A percentile compares a stretch with the other conserved stretches of the same genome.
phyloP scores from a whole-genome alignment of 306 rosid genomes.

The Vigna trinervia region DNA sequence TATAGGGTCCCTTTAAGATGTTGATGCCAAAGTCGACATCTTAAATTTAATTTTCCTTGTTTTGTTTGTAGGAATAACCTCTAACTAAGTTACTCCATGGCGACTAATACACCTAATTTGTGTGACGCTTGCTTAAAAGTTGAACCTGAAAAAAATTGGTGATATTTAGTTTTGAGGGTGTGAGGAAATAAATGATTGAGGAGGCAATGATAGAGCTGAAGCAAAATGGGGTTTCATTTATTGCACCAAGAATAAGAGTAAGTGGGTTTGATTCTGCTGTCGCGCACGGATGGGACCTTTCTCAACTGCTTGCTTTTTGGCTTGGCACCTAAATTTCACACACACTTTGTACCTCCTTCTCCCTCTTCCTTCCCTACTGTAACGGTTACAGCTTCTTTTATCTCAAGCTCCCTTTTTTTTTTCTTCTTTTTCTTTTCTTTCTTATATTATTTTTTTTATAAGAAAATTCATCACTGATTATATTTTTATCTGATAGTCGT shows the following conservation, averaged over 20 bases:
- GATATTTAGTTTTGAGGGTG: background rate
- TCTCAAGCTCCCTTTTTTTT: too few species aligned
- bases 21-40: slow-evolving; percentile 47
- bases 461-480: too few species aligned
- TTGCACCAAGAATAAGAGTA: slow-evolving; percentile 34
- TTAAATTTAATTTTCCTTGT: slow-evolving; percentile 3
- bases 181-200: slow-evolving; percentile 38
- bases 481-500: too few species aligned
- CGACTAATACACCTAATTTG: slow-evolving; percentile 27
- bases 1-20: background rate
- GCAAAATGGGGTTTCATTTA: slow-evolving; percentile 45
- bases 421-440: too few species aligned
- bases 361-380: too few species aligned
- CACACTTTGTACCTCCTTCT: background rate
- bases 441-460: too few species aligned
- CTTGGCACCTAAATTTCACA: slow-evolving; percentile 35
- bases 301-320: slow-evolving; percentile 38
- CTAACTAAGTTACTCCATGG: slow-evolving; percentile 17
- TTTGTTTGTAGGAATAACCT: slow-evolving; percentile 23
- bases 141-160: slow-evolving; percentile 29
- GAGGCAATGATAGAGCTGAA: slow-evolving; percentile 28
- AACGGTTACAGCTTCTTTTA: too few species aligned
- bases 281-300: slow-evolving; percentile 41
- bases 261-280: slow-evolving; percentile 45
- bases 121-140: slow-evolving; percentile 37